Evolutionary conservation across 371 early-diverging fungal species (phyloP).

Genomic region (Zopfochytrium polystomum): DNA sequence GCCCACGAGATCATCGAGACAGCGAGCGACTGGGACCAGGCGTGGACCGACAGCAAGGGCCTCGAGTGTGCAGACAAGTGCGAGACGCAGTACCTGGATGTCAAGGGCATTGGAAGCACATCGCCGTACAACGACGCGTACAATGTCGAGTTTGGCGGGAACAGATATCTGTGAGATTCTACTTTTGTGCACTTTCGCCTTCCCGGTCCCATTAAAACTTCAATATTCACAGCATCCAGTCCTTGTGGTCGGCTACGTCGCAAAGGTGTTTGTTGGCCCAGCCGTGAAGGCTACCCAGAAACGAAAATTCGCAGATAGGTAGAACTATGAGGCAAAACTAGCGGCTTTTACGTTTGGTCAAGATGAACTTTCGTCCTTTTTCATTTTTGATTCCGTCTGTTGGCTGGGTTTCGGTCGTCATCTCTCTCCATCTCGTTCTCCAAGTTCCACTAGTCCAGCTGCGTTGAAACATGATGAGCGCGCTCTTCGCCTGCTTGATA

Average conservation of each 20-base stretch:
- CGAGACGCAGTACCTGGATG: constrained; percentile 12
- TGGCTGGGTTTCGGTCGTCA: too few species aligned
- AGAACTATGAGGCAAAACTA: too few species aligned
- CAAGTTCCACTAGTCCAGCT: too few species aligned
- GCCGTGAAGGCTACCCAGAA: too few species aligned
- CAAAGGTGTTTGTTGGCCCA: not conserved
- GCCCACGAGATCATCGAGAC: constrained; percentile 27
- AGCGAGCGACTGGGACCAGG: constrained; percentile 19
- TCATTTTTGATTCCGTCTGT: too few species aligned
- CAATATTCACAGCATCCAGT: not conserved
- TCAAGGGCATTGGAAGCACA: not conserved
- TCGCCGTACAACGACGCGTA: constrained; percentile 20
- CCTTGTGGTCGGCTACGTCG: not conserved
- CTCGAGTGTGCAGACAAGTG: constrained; percentile 26
- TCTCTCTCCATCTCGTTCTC: too few species aligned
- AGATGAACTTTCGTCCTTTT: too few species aligned
- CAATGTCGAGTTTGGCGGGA: constrained; percentile 18
- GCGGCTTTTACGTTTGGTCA: too few species aligned
- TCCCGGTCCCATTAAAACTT: not conserved
- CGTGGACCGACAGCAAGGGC: constrained; percentile 18
- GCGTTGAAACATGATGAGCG: too few species aligned
- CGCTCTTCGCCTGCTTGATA: too few species aligned
- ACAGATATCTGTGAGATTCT: not conserved
- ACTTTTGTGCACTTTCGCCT: not conserved
- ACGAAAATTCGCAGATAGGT: too few species aligned